phyloP scores from a whole-genome alignment of 2,329 filamentous ascomycete genomes.

The Chrysosporium queenslandicum region DNA sequence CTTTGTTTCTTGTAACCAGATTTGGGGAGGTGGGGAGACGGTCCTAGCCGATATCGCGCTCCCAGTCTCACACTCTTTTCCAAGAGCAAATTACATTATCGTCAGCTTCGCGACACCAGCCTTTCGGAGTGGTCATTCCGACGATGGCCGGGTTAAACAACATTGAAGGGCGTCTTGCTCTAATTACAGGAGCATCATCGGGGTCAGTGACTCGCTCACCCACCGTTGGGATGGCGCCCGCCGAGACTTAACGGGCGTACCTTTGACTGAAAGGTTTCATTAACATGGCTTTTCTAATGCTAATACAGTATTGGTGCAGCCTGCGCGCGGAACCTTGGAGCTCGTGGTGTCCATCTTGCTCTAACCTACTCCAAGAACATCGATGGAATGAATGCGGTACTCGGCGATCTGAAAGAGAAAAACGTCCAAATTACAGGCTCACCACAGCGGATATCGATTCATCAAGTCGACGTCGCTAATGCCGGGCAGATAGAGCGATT shows the following conservation, averaged over 20 bases:
- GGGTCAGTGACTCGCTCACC: slow-evolving; percentile 37
- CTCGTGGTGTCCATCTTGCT: slow-evolving; percentile 45
- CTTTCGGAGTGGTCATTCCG: neutral
- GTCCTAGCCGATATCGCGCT: too few relatives aligned
- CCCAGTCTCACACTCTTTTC: too few relatives aligned
- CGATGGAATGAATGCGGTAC: slow-evolving; percentile 39
- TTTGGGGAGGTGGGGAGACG: too few relatives aligned
- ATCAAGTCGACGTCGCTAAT: slow-evolving; percentile 50
- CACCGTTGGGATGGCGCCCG: too few relatives aligned
- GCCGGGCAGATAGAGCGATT: slow-evolving; percentile 45
- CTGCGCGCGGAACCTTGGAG: slow-evolving; percentile 47
- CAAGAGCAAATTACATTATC: neutral
- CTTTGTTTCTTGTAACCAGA: too few relatives aligned
- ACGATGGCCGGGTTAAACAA: slow-evolving; percentile 33
- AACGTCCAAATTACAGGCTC: slow-evolving; percentile 14
- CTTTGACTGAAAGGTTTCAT: neutral
- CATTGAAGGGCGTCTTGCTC: slow-evolving; percentile 45
- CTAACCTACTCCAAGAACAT: slow-evolving; percentile 50
- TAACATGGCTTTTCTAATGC: neutral
- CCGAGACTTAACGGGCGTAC: too few relatives aligned
- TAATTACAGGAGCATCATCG: slow-evolving; percentile 53
- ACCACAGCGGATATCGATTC: slow-evolving; percentile 41
- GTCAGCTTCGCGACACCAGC: too few relatives aligned
- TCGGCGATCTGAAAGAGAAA: slow-evolving; percentile 33
- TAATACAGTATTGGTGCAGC: slow-evolving; percentile 49